phyloP scores from a whole-genome alignment of 1,284 basidiomycete species.

The Stygiomarasmius scandens region DNA sequence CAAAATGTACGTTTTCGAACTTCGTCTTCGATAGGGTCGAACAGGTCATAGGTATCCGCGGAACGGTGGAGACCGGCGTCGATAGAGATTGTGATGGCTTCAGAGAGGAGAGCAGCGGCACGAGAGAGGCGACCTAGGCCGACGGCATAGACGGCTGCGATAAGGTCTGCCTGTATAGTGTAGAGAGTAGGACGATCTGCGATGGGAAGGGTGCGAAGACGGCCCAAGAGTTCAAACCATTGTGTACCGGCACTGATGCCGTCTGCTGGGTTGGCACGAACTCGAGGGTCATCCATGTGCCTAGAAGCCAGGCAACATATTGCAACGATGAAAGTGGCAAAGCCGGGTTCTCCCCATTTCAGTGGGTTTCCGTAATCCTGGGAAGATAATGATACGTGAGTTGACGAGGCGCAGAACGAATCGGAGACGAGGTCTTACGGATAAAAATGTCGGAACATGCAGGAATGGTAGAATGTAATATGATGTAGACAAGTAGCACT shows the following conservation, averaged over 20 bases:
- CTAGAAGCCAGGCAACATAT: slow-evolving; percentile 87
- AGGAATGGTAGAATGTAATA: slow-evolving; percentile 90
- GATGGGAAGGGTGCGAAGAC: slow-evolving; percentile 83
- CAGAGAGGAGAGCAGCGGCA: slow-evolving; percentile 81
- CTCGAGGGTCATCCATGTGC: slow-evolving; percentile 87
- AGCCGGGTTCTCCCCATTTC: slow-evolving; percentile 93
- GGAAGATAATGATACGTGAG: slow-evolving; percentile 1
- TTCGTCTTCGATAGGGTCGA: slow-evolving; percentile 86
- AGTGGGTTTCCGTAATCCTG: slow-evolving; percentile 89
- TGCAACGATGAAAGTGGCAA: slow-evolving; percentile 87
- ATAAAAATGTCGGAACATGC: slow-evolving; percentile 85
- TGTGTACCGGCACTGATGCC: slow-evolving; percentile 85
- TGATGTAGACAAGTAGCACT: slow-evolving; percentile 86
- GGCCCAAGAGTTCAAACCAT: slow-evolving; percentile 86
- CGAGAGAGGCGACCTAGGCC: slow-evolving; percentile 86
- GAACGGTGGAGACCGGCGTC: slow-evolving; percentile 87
- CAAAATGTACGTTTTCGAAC: slow-evolving; percentile 90
- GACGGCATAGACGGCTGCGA: slow-evolving; percentile 87
- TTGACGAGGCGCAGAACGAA: background rate
- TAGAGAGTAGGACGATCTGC: slow-evolving; percentile 89
- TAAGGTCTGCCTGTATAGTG: slow-evolving; percentile 84
- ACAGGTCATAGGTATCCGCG: slow-evolving; percentile 86
- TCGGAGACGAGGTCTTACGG: slow-evolving; percentile 46
- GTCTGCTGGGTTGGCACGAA: slow-evolving; percentile 77
- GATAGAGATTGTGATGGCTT: slow-evolving; percentile 81